Evolutionary conservation across 805 yeast genomes (phyloP).

Genomic region (Saccharomycopsis synnaedendra): DNA sequence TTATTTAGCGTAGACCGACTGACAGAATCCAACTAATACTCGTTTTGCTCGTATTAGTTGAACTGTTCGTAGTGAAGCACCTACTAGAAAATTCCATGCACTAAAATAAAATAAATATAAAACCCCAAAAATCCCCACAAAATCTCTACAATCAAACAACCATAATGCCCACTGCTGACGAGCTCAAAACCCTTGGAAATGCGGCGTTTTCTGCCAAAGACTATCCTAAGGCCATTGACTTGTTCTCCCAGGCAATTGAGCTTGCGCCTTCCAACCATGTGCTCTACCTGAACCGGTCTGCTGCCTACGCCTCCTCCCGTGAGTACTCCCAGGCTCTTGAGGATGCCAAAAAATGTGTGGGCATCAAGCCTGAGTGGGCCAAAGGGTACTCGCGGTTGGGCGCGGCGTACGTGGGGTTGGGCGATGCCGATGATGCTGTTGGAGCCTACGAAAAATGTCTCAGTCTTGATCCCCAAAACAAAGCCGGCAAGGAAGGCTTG

Average conservation of each 20-base stretch:
- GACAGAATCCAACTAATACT: no score
- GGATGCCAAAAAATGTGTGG: slow-evolving; percentile 79
- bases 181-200: slow-evolving; percentile 81
- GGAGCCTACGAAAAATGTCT: slow-evolving; percentile 65
- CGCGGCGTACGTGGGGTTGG: slow-evolving; percentile 85
- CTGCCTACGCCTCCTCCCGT: slow-evolving; percentile 48
- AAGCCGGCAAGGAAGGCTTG: slow-evolving; percentile 80
- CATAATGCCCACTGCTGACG: slow-evolving; percentile 13
- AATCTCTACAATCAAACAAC: no score
- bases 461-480: slow-evolving; percentile 68
- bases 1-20: no score
- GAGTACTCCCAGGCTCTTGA: slow-evolving; percentile 62
- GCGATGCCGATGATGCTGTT: slow-evolving; percentile 66
- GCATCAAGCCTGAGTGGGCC: slow-evolving; percentile 81
- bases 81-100: no score
- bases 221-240: slow-evolving; percentile 65
- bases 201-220: slow-evolving; percentile 85
- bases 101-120: no score
- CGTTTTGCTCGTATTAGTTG: no score
- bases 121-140: no score
- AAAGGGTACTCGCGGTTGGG: slow-evolving; percentile 92
- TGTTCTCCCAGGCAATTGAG: slow-evolving; percentile 79
- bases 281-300: slow-evolving; percentile 81
- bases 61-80: no score
- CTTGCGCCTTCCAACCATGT: slow-evolving; percentile 78